phyloP scores from a whole-genome alignment of 495 filamentous ascomycete genomes.

The Daldinia loculata region DNA sequence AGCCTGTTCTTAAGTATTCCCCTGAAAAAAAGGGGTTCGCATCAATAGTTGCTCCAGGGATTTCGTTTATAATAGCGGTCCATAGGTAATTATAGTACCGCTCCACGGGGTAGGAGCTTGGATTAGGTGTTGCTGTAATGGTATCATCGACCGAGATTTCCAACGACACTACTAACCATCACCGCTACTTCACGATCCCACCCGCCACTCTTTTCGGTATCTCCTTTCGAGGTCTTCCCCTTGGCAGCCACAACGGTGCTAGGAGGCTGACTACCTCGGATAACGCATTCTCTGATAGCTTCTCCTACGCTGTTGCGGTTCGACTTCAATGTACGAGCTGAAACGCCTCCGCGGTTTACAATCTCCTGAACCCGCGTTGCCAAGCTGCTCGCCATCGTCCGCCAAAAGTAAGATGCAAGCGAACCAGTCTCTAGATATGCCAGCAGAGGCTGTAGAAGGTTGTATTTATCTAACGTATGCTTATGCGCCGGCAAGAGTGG shows the following conservation, averaged over 20 bases:
- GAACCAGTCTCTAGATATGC: conserved; percentile 85
- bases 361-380: conserved; percentile 84
- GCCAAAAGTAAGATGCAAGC: conserved; percentile 90
- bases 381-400: conserved; percentile 80
- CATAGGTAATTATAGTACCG: not conserved
- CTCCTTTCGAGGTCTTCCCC: conserved; percentile 48
- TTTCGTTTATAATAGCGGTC: not conserved
- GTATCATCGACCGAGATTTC: conserved; percentile 54
- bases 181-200: conserved; percentile 96
- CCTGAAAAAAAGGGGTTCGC: not conserved
- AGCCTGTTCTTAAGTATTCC: not conserved
- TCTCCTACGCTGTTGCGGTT: conserved; percentile 79
- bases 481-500: conserved; percentile 62
- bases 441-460: conserved; percentile 78
- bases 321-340: conserved; percentile 78
- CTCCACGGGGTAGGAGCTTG: not conserved
- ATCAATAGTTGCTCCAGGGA: not conserved
- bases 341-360: conserved; percentile 78
- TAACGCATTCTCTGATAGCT: conserved; percentile 83
- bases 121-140: not conserved
- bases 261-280: conserved; percentile 71
- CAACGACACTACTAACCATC: conserved; percentile 82
- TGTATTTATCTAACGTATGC: conserved; percentile 47
- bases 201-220: conserved; percentile 54
- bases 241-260: conserved; percentile 52